These are phyloP conservation scores for Pseudogymnoascus sp. DNA, from an alignment of 2,329 filamentous ascomycete species.

Conservation along the genomic window DNA sequence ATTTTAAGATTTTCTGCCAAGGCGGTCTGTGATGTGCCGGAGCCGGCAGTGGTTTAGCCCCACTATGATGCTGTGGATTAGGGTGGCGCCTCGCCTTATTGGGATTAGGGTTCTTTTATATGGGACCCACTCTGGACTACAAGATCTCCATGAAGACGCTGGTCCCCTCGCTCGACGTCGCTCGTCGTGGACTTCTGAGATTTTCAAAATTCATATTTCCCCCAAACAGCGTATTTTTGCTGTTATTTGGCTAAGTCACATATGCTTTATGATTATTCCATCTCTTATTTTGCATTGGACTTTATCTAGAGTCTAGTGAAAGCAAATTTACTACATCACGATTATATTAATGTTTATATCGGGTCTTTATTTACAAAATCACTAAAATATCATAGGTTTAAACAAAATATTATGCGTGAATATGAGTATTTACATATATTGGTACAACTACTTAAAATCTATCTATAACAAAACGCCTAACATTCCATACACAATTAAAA, in stretches of 20 bases:
- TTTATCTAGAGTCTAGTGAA: neutral
- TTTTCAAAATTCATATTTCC: neutral
- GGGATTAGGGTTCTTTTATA: neutral
- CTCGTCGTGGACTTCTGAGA: neutral
- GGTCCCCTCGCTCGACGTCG: neutral
- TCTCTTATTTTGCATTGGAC: neutral
- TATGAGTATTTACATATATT: neutral
- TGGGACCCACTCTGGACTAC: neutral
- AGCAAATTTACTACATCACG: neutral
- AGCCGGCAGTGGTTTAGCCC: neutral
- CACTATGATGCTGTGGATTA: neutral
- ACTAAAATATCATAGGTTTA: neutral
- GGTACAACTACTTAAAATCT: neutral
- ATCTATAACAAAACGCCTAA: neutral
- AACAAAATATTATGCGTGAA: neutral
- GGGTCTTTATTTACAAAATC: neutral
- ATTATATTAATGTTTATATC: neutral
- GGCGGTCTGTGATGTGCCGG: neutral
- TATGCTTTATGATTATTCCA: neutral
- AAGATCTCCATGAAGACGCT: constrained; percentile 1
- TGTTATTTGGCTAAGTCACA: neutral
- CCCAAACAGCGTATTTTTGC: neutral
- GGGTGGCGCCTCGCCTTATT: neutral
- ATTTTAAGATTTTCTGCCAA: constrained; percentile 2
- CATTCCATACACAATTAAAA: constrained; percentile 31